These are phyloP conservation scores for Nadsonia starkeyi-henricii DNA, from an alignment of 1,139 yeast genomes.

Conservation along the genomic window DNA sequence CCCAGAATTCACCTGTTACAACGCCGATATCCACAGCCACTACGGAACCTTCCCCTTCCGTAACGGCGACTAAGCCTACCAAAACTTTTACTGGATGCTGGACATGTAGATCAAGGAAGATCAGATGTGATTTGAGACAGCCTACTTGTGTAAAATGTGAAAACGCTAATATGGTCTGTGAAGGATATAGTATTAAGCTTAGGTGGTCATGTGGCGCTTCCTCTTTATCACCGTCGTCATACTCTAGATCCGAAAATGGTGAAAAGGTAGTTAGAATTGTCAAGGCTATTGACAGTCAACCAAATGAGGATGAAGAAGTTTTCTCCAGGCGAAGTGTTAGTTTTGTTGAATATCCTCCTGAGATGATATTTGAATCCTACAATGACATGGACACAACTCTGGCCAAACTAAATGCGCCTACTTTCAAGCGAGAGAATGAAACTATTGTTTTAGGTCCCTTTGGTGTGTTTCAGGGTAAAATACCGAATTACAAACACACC, in stretches of 20 bases:
- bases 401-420: slow-evolving; percentile 43
- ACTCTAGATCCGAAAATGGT: slow-evolving; percentile 9
- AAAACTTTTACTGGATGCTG: slow-evolving; percentile 50
- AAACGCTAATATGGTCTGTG: slow-evolving; percentile 48
- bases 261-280: slow-evolving; percentile 5
- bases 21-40: not conserved
- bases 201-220: slow-evolving; percentile 42
- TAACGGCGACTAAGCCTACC: slow-evolving; percentile 15
- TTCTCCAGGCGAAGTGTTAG: slow-evolving; percentile 52
- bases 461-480: slow-evolving; percentile 52
- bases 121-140: slow-evolving; percentile 42
- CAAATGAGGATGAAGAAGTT: slow-evolving; percentile 28
- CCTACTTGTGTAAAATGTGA: slow-evolving; percentile 42
- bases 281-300: slow-evolving; percentile 9
- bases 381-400: slow-evolving; percentile 74
- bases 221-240: not conserved
- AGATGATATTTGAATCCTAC: slow-evolving; percentile 50
- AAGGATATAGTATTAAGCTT: slow-evolving; percentile 70
- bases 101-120: slow-evolving; percentile 46
- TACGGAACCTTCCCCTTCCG: not conserved
- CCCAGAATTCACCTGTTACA: not conserved
- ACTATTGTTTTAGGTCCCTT: slow-evolving; percentile 66
- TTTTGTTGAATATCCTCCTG: slow-evolving; percentile 53
- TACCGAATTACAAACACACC: slow-evolving; percentile 15
- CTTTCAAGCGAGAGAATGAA: slow-evolving; percentile 27